These are phyloP conservation scores for Scalesia atractyloides DNA, from an alignment of 129 eudicot species.

Conservation along the genomic window DNA sequence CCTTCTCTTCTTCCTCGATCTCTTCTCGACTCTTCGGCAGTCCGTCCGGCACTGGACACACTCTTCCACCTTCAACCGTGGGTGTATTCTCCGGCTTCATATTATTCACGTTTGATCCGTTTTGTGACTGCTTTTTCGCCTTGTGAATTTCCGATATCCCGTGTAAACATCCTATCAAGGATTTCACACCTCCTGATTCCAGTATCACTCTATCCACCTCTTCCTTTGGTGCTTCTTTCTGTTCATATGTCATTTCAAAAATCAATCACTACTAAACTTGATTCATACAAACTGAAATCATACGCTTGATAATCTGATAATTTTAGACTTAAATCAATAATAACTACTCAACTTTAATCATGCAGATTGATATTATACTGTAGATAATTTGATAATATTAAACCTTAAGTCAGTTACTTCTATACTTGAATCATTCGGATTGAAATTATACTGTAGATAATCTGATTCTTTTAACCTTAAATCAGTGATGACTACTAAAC, in stretches of 20 bases:
- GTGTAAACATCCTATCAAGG: constrained; percentile 32
- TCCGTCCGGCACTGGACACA: constrained; percentile 35
- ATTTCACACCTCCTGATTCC: constrained; percentile 40
- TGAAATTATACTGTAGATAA: too few relatives aligned
- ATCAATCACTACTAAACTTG: not conserved
- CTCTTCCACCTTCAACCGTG: not conserved
- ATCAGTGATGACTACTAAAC: too few relatives aligned
- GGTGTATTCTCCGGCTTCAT: constrained; percentile 1
- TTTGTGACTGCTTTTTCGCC: constrained; percentile 23
- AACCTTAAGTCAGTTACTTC: too few relatives aligned
- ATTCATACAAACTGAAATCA: not conserved
- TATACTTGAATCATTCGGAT: too few relatives aligned
- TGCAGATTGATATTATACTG: too few relatives aligned
- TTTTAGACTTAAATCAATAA: not conserved
- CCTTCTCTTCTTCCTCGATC: constrained; percentile 42
- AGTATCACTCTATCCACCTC: constrained; percentile 39
- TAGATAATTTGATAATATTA: too few relatives aligned
- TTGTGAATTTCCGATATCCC: constrained; percentile 39
- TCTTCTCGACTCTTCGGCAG: constrained; percentile 36
- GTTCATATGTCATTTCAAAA: not conserved
- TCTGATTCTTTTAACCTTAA: too few relatives aligned
- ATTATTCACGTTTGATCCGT: not conserved
- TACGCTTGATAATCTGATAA: not conserved
- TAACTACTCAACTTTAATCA: too few relatives aligned
- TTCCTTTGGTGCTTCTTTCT: constrained; percentile 45